Evolutionary conservation across 345 rosid species (phyloP), one percentile per base, ranked within the genome.

Genomic region (Populus deltoides): DNA sequence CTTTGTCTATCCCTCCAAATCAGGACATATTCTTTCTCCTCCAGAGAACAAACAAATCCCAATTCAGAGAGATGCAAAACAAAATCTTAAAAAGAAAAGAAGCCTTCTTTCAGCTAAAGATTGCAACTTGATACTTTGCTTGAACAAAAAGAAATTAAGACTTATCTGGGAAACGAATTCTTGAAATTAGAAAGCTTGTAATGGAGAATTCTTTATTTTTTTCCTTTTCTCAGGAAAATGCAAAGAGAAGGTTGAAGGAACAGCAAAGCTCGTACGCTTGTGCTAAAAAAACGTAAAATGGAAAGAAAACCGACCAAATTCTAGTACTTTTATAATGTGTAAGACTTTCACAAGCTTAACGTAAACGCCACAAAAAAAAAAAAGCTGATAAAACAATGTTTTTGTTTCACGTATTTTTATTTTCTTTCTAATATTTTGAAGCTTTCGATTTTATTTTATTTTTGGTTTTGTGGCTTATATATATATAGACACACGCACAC

Each of bases 311-410:
- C 68, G 68, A 24, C 39, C 45, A 29, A 0, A 35, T 4, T 41
- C 71, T 6, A 47, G 22, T 72, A 4, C 72, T 79, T 70, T 69
- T 70, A 74, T 57, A 77, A 73, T 75, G 75, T 51, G 33, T 8
- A 77, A 82, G 85, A 78, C 77, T 86, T 73, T 80, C 75, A n/a
- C 80, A 38, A 70, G 86, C 85, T 84, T 81, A n/a, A 81, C 89
- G 88, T 80, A 68, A 83, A 86, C 88, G 85, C 86, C 84, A 87
- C 81, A 79, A 79, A 80, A 9, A 61, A 22, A 22, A 10, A 47
- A 75, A 75, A 80, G 51, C 79, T 77, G 59, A 62, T 17, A 61
- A 74, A 20, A 72, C 69, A 41, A 72, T 17, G 70, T 31, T 39
- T 17, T 20, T 20, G 51, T 68, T 22, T 69, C 22, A 33, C 12